Evolutionary conservation across 2,329 filamentous ascomycete genomes (phyloP).

Genomic region (Botrytis hyacinthi): DNA sequence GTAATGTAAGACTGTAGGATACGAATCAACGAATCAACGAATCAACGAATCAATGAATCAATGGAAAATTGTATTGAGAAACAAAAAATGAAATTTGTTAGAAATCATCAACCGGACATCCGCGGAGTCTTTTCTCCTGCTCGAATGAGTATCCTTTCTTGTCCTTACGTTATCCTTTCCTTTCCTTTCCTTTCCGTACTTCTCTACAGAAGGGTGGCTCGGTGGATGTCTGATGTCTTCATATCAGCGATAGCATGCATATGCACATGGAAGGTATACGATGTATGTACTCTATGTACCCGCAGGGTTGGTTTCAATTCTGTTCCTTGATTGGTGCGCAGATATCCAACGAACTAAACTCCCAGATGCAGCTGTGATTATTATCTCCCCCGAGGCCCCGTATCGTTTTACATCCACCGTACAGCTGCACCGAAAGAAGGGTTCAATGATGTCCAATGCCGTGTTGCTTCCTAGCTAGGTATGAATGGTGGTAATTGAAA

Average conservation of each 20-base stretch:
- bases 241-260: constrained; percentile 1
- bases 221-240: not conserved
- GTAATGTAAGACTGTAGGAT: not conserved
- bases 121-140: not conserved
- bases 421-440: not conserved
- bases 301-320: not conserved
- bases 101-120: not conserved
- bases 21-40: not conserved
- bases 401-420: not conserved
- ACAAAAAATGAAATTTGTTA: not conserved
- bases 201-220: not conserved
- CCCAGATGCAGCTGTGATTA: not conserved
- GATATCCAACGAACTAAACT: not conserved
- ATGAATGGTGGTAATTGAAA: not conserved
- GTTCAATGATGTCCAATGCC: not conserved
- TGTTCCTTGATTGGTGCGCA: constrained; percentile 4
- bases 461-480: not conserved
- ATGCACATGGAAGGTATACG: constrained; percentile 5
- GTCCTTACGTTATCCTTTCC: not conserved
- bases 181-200: not conserved
- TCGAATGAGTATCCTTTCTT: not conserved
- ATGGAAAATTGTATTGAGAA: not conserved
- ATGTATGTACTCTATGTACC: not conserved
- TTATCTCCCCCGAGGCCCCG: not conserved
- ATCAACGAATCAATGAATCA: too few relatives aligned